phyloP scores from a whole-genome alignment of 2,329 filamentous ascomycete species.

The Talaromyces rugulosus region DNA sequence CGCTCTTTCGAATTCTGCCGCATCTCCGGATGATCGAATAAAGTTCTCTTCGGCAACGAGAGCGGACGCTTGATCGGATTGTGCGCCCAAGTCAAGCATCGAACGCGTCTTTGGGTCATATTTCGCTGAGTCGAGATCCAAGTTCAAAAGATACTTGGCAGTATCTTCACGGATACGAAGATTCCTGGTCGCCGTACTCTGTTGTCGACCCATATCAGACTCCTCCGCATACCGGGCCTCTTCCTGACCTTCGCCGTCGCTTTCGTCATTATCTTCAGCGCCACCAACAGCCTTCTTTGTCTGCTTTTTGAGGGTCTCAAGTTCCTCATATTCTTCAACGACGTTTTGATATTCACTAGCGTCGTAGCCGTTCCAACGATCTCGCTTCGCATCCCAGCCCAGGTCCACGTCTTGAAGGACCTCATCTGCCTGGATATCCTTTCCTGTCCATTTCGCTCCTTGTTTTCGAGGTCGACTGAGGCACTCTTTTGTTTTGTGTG shows the following conservation, averaged over 20 bases:
- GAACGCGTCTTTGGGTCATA: slow-evolving; percentile 95
- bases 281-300: slow-evolving; percentile 48
- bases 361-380: slow-evolving; percentile 98
- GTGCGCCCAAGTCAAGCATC: slow-evolving; percentile 81
- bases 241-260: slow-evolving; percentile 28
- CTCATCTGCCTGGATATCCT: slow-evolving; percentile 91
- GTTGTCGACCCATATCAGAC: slow-evolving; percentile 91
- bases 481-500: slow-evolving; percentile 93
- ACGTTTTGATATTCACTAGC: slow-evolving; percentile 77
- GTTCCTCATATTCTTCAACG: slow-evolving; percentile 82
- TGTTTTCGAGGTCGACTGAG: slow-evolving; percentile 81
- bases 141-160: slow-evolving; percentile 90
- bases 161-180: slow-evolving; percentile 92
- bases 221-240: slow-evolving; percentile 79
- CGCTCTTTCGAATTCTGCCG: slow-evolving; percentile 84
- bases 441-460: slow-evolving; percentile 87
- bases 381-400: slow-evolving; percentile 95
- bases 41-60: slow-evolving; percentile 92
- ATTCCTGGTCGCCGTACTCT: slow-evolving; percentile 85
- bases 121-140: slow-evolving; percentile 93
- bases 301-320: slow-evolving; percentile 68
- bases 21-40: slow-evolving; percentile 81
- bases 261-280: slow-evolving; percentile 55
- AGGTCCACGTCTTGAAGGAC: slow-evolving; percentile 77
- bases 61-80: slow-evolving; percentile 72